A percentile compares a stretch with the other conserved stretches of the same genome.
These are phyloP conservation scores for Ustilago sp. DNA, from an alignment of 1,284 basidiomycete genomes.

Conservation along the genomic window DNA sequence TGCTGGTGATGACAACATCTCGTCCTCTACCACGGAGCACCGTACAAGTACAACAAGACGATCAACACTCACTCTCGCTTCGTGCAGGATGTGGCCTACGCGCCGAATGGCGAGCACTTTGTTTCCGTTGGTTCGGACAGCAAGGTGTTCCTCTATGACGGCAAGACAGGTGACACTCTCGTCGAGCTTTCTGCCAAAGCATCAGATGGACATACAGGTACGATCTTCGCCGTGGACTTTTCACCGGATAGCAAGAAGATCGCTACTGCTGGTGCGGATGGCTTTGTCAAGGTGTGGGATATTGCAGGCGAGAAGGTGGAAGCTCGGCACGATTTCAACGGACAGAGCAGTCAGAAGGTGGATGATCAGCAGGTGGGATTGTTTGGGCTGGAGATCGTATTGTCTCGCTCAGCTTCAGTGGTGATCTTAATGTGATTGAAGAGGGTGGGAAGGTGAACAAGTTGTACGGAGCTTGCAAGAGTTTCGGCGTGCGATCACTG, in stretches of 20 bases:
- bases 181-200: slow-evolving; percentile 47
- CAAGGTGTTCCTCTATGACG: slow-evolving; percentile 90
- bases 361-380: slow-evolving; percentile 81
- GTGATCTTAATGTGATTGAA: slow-evolving; percentile 78
- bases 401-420: slow-evolving; percentile 86
- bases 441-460: slow-evolving; percentile 36
- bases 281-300: slow-evolving; percentile 73
- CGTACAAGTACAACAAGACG: slow-evolving; percentile 71
- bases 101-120: slow-evolving; percentile 76
- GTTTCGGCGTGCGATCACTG: slow-evolving; percentile 45
- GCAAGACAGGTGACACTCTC: slow-evolving; percentile 81
- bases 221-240: slow-evolving; percentile 69
- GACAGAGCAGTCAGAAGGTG: slow-evolving; percentile 46
- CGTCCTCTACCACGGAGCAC: slow-evolving; percentile 80
- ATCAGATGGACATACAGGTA: slow-evolving; percentile 69
- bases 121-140: slow-evolving; percentile 91
- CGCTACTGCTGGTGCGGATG: slow-evolving; percentile 86
- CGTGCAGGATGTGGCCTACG: slow-evolving; percentile 89
- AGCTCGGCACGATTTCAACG: slow-evolving; percentile 51
- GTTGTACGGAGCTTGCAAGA: slow-evolving; percentile 51
- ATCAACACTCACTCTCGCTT: slow-evolving; percentile 84
- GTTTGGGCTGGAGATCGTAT: slow-evolving; percentile 79
- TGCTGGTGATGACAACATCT: slow-evolving; percentile 80
- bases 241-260: slow-evolving; percentile 78
- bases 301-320: slow-evolving; percentile 37